phyloP scores from a whole-genome alignment of 2,329 filamentous ascomycete species.

The Ilyonectria robusta region DNA sequence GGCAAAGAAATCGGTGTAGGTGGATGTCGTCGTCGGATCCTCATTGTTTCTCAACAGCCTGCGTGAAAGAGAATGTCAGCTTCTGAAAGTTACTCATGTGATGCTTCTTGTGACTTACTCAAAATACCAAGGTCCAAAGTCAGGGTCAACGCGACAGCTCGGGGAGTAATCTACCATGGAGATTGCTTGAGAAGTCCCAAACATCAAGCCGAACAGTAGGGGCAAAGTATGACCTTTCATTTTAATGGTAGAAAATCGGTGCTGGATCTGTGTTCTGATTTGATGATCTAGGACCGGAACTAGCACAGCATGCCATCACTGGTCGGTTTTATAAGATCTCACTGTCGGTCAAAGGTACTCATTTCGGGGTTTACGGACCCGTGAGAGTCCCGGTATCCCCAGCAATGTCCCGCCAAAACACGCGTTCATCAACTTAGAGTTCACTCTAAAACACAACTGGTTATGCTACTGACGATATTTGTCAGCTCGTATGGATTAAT shows the following conservation, averaged over 20 bases:
- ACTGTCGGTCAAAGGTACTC: conserved; percentile 3
- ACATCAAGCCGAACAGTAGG: not conserved
- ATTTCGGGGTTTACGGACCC: not conserved
- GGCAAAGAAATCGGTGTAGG: not conserved
- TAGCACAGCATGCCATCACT: not conserved
- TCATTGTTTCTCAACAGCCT: not conserved
- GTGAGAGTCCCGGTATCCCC: not conserved
- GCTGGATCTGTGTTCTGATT: not conserved
- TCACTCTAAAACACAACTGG: not conserved
- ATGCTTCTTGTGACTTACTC: not conserved
- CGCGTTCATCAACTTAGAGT: not conserved
- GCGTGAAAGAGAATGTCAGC: not conserved
- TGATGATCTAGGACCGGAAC: not conserved
- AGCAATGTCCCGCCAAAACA: not conserved
- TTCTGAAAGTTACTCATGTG: not conserved
- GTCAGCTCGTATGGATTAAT: not conserved
- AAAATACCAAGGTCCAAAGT: not conserved
- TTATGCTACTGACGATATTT: not conserved
- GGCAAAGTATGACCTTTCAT: not conserved
- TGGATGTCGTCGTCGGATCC: not conserved
- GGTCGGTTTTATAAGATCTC: not conserved
- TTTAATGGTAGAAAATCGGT: not conserved
- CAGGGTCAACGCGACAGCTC: not conserved
- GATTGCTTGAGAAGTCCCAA: not conserved
- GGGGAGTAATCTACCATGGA: not conserved